Base-by-base conservation (phyloP, 371 early-diverging fungal genomes). In the Mucor velutinosus region DNA sequence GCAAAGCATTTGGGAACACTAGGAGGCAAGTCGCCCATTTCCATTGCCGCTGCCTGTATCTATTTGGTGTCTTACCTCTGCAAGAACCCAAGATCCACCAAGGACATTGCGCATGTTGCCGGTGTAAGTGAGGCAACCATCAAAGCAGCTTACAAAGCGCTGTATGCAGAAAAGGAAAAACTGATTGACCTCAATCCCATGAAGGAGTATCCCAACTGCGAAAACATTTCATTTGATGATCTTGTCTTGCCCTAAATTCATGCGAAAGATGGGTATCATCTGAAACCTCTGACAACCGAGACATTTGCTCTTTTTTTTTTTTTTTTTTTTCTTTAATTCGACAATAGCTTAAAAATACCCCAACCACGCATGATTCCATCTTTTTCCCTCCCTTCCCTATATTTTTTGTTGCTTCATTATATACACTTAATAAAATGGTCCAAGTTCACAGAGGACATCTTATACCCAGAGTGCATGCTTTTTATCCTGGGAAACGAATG, bases 111-210 rank as follows among this genome's bases (percentile, higher is more conserved):
- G 15, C 65, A 81, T 29, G 90, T 93, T 0, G 89, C 93, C 29
- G 95, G 96, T 65, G 94, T 95, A 11, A 92, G 94, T 19, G 95
- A 96, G 69, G 89, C 92, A 4, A 96, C 98, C 4, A 90, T 97
- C 68, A 93, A 92, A 76, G 89, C 88, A 56, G 92, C 94, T 0
- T 95, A 95, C 78, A 89, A 86, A 66, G 79, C 82, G 6, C 73
- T 94, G 32, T 91, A 88, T 65, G 70, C 67, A 15, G 86, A 88
- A 68, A 83, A 87, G n/a, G 75, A 73, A 19, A 77, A 78, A 25
- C 62, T 94, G 23, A 73, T 90, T 55, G 82, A 87, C 32, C 72
- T 84, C 12, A 82, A 83, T 4, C 63, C 84, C 6, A 64, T 86
- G 14, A 72, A 71, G 33, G 65, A 63, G 39, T 75, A 75, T 32